A percentile compares a stretch with the other conserved stretches of the same genome.
Conservation (phyloP, 495 filamentous ascomycete genomes). For the Tuber indicum region DNA sequence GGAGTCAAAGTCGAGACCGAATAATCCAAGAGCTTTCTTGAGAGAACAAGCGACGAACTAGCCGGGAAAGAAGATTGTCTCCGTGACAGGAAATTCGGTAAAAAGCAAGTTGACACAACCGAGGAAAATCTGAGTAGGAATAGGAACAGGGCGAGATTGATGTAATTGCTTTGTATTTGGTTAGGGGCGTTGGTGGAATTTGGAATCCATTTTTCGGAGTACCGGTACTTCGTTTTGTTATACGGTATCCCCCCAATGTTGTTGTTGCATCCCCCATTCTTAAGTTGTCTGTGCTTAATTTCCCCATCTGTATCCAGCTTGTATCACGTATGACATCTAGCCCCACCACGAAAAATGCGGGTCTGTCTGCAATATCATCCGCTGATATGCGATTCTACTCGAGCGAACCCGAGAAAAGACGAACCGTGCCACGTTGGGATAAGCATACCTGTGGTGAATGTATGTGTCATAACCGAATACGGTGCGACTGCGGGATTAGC, state of each 20-base stretch:
- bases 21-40: conserved; percentile 45
- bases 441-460: background rate
- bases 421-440: background rate
- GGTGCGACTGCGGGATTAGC: background rate
- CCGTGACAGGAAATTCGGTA: background rate
- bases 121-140: background rate
- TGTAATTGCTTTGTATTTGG: background rate
- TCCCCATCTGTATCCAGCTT: background rate
- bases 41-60: conserved; percentile 13
- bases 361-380: background rate
- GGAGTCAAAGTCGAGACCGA: conserved; percentile 44
- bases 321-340: background rate
- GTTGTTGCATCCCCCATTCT: background rate
- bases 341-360: background rate
- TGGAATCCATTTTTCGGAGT: background rate
- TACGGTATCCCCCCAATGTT: background rate
- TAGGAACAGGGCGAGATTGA: background rate
- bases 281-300: background rate
- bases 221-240: background rate
- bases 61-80: background rate
- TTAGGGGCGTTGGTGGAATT: background rate
- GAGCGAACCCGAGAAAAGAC: background rate
- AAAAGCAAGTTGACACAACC: background rate
- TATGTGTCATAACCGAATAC: conserved; percentile 2
- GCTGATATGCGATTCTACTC: background rate